A percentile compares a stretch with the other conserved stretches of the same genome.
Evolutionary conservation across 352 stramenopile species (phyloP).

Genomic region (Pythium pyrilobum): DNA sequence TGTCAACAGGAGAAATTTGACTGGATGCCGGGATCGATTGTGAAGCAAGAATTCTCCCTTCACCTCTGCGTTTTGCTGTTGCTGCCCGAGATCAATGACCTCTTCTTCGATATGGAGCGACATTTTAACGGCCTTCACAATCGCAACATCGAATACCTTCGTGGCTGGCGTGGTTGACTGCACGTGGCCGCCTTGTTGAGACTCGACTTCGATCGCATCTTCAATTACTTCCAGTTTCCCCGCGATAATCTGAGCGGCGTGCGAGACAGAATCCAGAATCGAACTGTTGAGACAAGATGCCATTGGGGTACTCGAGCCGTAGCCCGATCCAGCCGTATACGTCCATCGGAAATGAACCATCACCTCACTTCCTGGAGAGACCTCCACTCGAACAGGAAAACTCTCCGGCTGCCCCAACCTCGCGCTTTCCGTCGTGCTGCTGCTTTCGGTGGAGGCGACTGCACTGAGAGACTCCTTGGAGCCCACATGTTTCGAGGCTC

Average conservation of each 20-base stretch:
- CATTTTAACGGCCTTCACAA: slow-evolving; percentile 64
- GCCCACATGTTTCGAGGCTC: background rate
- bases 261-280: slow-evolving; percentile 55
- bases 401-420: background rate
- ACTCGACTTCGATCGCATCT: background rate
- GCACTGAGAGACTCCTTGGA: background rate
- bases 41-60: slow-evolving; percentile 56
- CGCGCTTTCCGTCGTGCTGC: background rate
- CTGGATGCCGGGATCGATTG: slow-evolving; percentile 58
- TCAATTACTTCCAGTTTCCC: slow-evolving; percentile 58
- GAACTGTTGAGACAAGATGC: slow-evolving; percentile 65
- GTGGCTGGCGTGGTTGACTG: slow-evolving; percentile 6
- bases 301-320: slow-evolving; percentile 54
- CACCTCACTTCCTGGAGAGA: slow-evolving; percentile 29
- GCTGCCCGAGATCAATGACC: slow-evolving; percentile 70
- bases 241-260: slow-evolving; percentile 39
- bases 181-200: background rate
- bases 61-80: slow-evolving; percentile 60
- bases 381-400: slow-evolving; percentile 36
- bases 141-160: slow-evolving; percentile 42
- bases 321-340: slow-evolving; percentile 59
- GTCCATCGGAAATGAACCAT: slow-evolving; percentile 55
- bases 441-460: background rate
- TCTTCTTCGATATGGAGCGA: slow-evolving; percentile 67
- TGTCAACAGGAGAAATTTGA: slow-evolving; percentile 72